These are phyloP conservation scores for Agrostemma githago DNA, from an alignment of 148 eudicot species.

Conservation along the genomic window DNA sequence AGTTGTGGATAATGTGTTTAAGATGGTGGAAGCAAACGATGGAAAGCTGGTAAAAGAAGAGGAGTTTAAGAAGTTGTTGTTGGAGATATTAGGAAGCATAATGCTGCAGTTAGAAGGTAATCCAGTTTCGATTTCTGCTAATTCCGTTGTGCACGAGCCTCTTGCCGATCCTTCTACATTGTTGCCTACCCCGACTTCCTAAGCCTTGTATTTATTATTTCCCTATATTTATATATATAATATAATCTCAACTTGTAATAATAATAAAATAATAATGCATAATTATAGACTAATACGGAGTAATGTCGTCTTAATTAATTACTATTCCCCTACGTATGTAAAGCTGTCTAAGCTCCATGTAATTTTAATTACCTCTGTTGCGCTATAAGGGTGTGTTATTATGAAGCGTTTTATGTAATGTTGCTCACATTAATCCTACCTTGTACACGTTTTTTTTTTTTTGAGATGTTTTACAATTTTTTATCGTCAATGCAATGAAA, in stretches of 20 bases:
- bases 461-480: neutral
- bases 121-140: conserved; percentile 55
- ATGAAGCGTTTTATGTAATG: neutral
- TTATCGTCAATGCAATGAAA: neutral
- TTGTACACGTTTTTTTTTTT: too few species aligned
- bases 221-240: neutral
- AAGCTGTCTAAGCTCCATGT: neutral
- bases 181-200: conserved; percentile 42
- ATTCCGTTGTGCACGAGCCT: conserved; percentile 91
- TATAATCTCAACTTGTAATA: conserved; percentile 2
- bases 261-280: conserved; percentile 1
- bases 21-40: conserved; percentile 62
- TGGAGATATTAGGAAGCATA: conserved; percentile 64
- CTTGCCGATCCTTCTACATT: conserved; percentile 56
- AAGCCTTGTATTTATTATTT: neutral
- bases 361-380: neutral
- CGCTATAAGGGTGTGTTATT: neutral
- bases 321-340: neutral
- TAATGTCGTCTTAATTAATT: neutral
- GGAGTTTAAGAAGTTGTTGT: conserved; percentile 75
- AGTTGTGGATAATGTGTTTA: conserved; percentile 36
- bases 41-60: conserved; percentile 71
- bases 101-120: conserved; percentile 80
- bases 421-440: neutral
- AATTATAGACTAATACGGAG: conserved; percentile 8